Evolutionary conservation across 352 stramenopile genomes (phyloP).

Genomic region (Pythium diclinum): DNA sequence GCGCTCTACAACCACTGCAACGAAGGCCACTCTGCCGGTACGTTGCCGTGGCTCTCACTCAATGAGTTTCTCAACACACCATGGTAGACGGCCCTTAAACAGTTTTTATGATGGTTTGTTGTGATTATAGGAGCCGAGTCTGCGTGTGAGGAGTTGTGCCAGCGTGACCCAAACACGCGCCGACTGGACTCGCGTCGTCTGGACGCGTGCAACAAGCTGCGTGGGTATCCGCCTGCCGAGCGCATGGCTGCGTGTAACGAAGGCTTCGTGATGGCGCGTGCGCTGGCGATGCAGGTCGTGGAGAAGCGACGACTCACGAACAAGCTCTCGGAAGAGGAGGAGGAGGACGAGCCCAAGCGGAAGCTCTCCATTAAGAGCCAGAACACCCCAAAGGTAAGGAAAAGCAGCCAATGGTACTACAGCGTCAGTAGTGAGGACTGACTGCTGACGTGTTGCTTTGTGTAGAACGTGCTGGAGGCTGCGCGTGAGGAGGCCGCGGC

Average conservation of each 20-base stretch:
- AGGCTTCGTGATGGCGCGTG: constrained; percentile 19
- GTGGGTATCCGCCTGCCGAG: constrained; percentile 14
- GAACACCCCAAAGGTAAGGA: constrained; percentile 15
- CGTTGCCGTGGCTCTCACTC: background rate
- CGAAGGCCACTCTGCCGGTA: constrained; percentile 14
- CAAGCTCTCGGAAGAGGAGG: background rate
- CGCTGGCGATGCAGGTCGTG: constrained; percentile 3
- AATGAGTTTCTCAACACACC: too few species aligned
- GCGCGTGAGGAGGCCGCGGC: constrained; percentile 22
- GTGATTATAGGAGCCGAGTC: constrained; percentile 6
- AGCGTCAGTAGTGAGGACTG: background rate
- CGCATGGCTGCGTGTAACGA: constrained; percentile 21
- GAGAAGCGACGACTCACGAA: background rate
- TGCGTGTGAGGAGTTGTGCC: constrained; percentile 11
- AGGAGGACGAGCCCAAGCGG: constrained; percentile 7
- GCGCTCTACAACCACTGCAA: constrained; percentile 30
- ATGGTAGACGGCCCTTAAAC: too few species aligned
- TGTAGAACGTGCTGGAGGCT: constrained; percentile 22
- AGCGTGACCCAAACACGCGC: background rate
- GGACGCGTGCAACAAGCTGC: constrained; percentile 23
- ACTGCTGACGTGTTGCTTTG: background rate
- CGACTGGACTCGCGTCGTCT: constrained; percentile 22
- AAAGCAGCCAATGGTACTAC: background rate
- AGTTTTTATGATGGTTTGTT: too few species aligned
- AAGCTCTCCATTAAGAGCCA: constrained; percentile 19